Evolutionary conservation across 2,329 filamentous ascomycete species (phyloP).

Genomic region (Xylariaceae sp.): DNA sequence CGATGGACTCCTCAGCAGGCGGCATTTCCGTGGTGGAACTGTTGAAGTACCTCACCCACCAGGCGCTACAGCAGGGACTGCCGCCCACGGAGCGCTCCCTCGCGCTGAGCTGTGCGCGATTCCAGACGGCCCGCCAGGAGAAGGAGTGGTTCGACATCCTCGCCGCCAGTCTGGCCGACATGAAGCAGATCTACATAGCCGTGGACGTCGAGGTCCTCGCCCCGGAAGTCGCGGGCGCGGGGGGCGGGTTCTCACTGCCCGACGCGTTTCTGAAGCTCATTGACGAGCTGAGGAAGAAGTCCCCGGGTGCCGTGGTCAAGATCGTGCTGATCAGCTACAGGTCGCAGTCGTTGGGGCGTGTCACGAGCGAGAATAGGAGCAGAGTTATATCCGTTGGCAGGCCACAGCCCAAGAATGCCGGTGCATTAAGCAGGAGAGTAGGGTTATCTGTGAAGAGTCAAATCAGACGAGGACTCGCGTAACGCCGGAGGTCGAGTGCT

Average conservation of each 20-base stretch:
- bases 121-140: neutral
- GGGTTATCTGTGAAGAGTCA: too few species aligned
- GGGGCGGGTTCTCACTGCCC: neutral
- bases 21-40: neutral
- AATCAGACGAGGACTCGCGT: too few species aligned
- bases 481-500: too few species aligned
- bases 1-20: neutral
- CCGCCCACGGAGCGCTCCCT: too few species aligned
- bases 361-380: too few species aligned
- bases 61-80: too few species aligned
- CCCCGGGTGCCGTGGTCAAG: neutral
- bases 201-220: conserved; percentile 1
- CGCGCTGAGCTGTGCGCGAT: neutral
- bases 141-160: conserved; percentile 2
- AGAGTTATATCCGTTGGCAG: too few species aligned
- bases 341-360: neutral
- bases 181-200: conserved; percentile 1
- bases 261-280: neutral
- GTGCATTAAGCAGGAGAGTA: too few species aligned
- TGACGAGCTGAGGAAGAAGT: neutral
- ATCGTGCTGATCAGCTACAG: neutral
- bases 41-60: neutral
- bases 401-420: too few species aligned
- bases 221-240: neutral
- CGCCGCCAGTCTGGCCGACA: conserved; percentile 1